A percentile compares a stretch with the other conserved stretches of the same genome.
These are phyloP conservation scores for Syzygium malaccense DNA, from an alignment of 441 rosid genomes.

Conservation along the genomic window DNA sequence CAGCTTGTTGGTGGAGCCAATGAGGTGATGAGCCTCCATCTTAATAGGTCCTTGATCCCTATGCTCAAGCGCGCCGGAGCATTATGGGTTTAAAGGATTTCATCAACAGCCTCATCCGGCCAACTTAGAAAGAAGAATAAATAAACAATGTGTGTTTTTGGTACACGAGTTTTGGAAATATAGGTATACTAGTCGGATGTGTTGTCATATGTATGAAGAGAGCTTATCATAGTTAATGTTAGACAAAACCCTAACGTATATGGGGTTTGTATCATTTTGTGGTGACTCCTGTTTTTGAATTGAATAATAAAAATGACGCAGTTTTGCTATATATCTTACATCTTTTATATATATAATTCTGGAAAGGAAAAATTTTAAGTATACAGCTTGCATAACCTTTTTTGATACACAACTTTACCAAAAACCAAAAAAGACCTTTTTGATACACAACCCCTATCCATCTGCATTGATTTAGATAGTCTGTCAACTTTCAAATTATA, in stretches of 20 bases:
- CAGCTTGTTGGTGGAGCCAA: slow-evolving; percentile 67
- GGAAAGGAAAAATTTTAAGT: not conserved
- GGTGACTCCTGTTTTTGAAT: not conserved
- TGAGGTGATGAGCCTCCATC: slow-evolving; percentile 68
- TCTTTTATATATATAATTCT: not conserved
- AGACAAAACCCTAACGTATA: not conserved
- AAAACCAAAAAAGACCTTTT: too few species aligned
- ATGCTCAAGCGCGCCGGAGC: slow-evolving; percentile 68
- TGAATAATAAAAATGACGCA: not conserved
- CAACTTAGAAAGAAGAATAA: not conserved
- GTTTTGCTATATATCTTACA: not conserved
- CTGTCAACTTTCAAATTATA: not conserved
- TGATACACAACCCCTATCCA: not conserved
- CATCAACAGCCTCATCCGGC: not conserved
- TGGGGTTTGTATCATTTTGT: not conserved
- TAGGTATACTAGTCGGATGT: not conserved
- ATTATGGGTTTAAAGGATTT: slow-evolving; percentile 42
- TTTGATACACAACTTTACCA: not conserved
- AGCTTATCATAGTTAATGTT: not conserved
- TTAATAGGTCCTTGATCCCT: slow-evolving; percentile 41
- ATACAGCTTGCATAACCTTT: not conserved
- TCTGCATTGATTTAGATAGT: not conserved
- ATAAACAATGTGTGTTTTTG: not conserved
- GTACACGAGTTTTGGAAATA: not conserved
- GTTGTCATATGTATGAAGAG: not conserved